Percentiles rank a stretch among this genome's conserved stretches.
phyloP scores from a whole-genome alignment of 1,284 basidiomycete species.

The Fomitopsis betulina region DNA sequence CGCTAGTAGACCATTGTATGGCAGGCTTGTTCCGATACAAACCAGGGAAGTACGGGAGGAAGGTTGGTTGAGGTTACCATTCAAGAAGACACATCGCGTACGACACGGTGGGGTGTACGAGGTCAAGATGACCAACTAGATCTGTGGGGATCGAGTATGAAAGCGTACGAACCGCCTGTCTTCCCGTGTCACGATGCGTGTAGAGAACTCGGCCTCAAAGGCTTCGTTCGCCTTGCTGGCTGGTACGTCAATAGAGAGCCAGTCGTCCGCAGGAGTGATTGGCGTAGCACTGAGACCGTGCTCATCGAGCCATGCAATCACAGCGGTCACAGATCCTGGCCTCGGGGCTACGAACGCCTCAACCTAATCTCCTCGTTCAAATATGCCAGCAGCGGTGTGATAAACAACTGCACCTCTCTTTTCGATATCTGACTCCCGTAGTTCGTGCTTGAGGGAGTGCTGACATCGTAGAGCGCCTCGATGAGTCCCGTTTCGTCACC shows the following conservation, averaged over 20 bases:
- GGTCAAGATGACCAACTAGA: conserved; percentile 30
- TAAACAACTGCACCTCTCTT: conserved; percentile 18
- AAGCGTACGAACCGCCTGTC: conserved; percentile 30
- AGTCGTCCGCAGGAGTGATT: conserved; percentile 34
- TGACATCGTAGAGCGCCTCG: conserved; percentile 21
- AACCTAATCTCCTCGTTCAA: conserved; percentile 8
- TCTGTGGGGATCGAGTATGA: conserved; percentile 32
- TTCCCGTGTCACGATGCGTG: conserved; percentile 27
- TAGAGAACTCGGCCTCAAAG: conserved; percentile 31
- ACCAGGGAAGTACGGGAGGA: too few species aligned
- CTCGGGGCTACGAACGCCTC: conserved; percentile 31
- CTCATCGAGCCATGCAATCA: conserved; percentile 33
- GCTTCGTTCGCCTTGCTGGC: conserved; percentile 19
- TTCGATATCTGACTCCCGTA: conserved; percentile 26
- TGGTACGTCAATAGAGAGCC: conserved; percentile 33
- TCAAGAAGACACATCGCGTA: conserved; percentile 2
- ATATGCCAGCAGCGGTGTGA: not conserved
- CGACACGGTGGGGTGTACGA: conserved; percentile 31
- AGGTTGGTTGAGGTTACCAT: not conserved
- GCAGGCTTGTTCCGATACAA: too few species aligned
- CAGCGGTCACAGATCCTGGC: conserved; percentile 29
- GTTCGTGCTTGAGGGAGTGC: conserved; percentile 17
- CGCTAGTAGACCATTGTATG: not conserved
- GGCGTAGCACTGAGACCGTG: conserved; percentile 29
- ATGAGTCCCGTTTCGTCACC: conserved; percentile 20